Conservation (phyloP, 164 flowering plant species). For the Annona cherimola region DNA sequence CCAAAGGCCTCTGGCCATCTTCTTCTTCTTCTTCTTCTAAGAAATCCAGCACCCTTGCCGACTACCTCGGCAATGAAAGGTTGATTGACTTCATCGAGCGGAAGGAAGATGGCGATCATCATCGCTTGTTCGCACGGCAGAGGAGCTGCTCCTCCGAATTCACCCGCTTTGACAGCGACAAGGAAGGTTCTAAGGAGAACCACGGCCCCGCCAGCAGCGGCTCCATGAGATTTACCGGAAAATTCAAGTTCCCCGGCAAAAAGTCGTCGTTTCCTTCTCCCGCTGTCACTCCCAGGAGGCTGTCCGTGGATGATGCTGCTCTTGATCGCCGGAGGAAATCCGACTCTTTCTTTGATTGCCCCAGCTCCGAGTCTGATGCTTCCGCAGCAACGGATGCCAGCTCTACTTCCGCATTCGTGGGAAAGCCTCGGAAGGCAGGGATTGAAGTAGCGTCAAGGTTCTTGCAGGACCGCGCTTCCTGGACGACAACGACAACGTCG, state of each 20-base stretch:
- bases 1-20: no score
- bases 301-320: constrained; percentile 43
- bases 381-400: constrained; percentile 19
- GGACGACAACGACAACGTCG: background rate
- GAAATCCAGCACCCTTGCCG: constrained; percentile 32
- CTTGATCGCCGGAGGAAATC: constrained; percentile 22
- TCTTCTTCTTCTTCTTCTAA: constrained; percentile 30
- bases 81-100: constrained; percentile 23
- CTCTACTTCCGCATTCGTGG: constrained; percentile 11
- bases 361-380: constrained; percentile 37
- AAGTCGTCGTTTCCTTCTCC: constrained; percentile 16
- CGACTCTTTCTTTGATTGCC: constrained; percentile 15
- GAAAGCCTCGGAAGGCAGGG: constrained; percentile 29
- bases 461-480: constrained; percentile 19
- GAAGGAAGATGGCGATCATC: background rate
- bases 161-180: constrained; percentile 24
- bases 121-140: constrained; percentile 23
- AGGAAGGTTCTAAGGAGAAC: constrained; percentile 31
- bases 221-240: constrained; percentile 42
- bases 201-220: constrained; percentile 50
- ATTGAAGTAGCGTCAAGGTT: constrained; percentile 45
- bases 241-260: constrained; percentile 20
- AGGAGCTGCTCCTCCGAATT: constrained; percentile 28
- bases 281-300: constrained; percentile 38
- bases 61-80: constrained; percentile 49